Evolutionary conservation across 768 basidiomycete species (phyloP).

Genomic region (Leucosporidium creatinivorum): DNA sequence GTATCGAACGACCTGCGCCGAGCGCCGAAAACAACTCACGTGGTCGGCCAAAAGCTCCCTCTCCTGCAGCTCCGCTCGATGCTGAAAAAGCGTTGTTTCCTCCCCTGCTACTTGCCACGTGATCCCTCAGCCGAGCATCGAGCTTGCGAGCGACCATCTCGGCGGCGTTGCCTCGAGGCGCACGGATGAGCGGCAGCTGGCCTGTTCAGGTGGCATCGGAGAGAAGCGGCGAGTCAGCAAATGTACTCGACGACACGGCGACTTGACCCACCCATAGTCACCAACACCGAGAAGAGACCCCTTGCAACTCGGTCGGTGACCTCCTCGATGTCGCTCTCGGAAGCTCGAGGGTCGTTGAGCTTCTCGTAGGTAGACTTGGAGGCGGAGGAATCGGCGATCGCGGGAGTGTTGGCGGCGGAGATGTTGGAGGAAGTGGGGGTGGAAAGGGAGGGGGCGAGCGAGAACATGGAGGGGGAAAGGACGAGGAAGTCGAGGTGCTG

Average conservation of each 20-base stretch:
- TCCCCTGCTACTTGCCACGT: conserved; percentile 51
- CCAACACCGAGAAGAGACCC: conserved; percentile 85
- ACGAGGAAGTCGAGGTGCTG: conserved; percentile 95
- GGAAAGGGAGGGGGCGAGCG: conserved; percentile 58
- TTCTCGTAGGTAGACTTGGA: conserved; percentile 61
- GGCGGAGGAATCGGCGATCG: neutral
- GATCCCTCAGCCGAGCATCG: conserved; percentile 81
- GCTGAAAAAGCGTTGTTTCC: conserved; percentile 34
- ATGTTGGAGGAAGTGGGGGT: conserved; percentile 40
- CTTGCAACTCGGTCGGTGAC: conserved; percentile 86
- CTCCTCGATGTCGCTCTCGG: conserved; percentile 82
- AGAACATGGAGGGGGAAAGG: conserved; percentile 87
- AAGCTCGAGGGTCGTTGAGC: conserved; percentile 82
- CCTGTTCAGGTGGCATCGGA: conserved; percentile 46
- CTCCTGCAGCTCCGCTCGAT: conserved; percentile 28
- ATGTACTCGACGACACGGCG: neutral
- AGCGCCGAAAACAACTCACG: conserved; percentile 9
- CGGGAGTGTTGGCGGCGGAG: conserved; percentile 39
- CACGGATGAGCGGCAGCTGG: conserved; percentile 87
- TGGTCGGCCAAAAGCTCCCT: conserved; percentile 53
- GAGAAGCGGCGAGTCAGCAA: neutral
- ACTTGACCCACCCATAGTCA: conserved; percentile 61
- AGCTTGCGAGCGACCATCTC: conserved; percentile 99
- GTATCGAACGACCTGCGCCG: neutral
- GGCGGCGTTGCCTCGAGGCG: conserved; percentile 90